Evolutionary conservation across 2,329 filamentous ascomycete genomes (phyloP).

Genomic region (Penicillium occitanis): DNA sequence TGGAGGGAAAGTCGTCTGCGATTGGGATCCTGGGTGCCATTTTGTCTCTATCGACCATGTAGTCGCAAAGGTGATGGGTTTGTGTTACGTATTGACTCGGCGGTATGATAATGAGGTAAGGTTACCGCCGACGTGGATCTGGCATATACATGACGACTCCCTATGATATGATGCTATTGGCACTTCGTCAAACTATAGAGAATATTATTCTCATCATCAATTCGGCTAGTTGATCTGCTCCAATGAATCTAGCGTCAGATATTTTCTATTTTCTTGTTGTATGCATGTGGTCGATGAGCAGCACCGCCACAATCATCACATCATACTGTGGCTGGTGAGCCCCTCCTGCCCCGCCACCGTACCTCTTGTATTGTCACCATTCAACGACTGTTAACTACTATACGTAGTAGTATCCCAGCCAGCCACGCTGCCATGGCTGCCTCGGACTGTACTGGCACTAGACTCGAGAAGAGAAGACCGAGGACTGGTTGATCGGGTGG

Average conservation of each 20-base stretch:
- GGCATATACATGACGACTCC: background rate
- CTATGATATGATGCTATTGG: background rate
- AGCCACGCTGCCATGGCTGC: background rate
- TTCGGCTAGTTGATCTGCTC: background rate
- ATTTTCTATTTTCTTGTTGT: background rate
- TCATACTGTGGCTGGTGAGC: constrained; percentile 1
- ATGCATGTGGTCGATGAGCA: background rate
- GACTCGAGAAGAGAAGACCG: background rate
- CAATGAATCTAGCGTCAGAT: background rate
- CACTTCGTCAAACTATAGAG: background rate
- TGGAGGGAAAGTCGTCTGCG: constrained; percentile 49
- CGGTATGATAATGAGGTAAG: background rate
- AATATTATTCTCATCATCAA: background rate
- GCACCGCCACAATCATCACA: background rate
- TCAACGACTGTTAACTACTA: no score
- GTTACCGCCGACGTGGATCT: background rate
- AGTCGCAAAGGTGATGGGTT: background rate
- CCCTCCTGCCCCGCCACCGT: background rate
- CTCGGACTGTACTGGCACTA: background rate
- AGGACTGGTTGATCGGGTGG: background rate
- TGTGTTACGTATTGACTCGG: background rate
- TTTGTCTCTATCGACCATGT: background rate
- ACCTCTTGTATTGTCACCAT: background rate
- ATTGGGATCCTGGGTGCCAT: constrained; percentile 42
- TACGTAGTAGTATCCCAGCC: background rate